These are phyloP conservation scores for Lepidium africanum DNA, from an alignment of 345 rosid genomes.

Conservation along the genomic window DNA sequence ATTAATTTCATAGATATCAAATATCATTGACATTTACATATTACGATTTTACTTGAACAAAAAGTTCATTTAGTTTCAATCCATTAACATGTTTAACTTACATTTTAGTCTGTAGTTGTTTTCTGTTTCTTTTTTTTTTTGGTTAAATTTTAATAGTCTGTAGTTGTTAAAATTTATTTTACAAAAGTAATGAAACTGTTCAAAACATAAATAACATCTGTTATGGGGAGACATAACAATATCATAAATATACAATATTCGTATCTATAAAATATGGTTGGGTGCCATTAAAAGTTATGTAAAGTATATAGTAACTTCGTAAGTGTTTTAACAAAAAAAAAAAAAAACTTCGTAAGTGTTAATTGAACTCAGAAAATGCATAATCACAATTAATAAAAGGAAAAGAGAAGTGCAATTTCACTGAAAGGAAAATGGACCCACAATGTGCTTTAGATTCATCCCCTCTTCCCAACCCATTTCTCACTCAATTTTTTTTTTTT, in stretches of 20 bases:
- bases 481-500: constrained; percentile 1
- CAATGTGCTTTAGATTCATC: constrained; percentile 23
- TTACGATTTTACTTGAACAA: no score
- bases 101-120: no score
- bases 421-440: constrained; percentile 9
- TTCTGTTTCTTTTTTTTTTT: no score
- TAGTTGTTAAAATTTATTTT: no score
- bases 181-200: neutral
- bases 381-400: neutral
- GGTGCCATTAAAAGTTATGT: neutral
- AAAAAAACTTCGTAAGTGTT: neutral
- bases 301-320: neutral
- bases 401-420: neutral
- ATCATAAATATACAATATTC: neutral
- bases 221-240: neutral
- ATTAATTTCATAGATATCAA: no score
- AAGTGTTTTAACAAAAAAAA: no score
- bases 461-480: constrained; percentile 27
- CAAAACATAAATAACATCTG: neutral
- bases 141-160: no score
- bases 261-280: neutral
- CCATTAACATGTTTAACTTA: no score
- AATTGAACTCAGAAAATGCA: neutral
- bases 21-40: no score
- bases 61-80: no score